phyloP scores from a whole-genome alignment of 2,329 filamentous ascomycete genomes.

The Bisporella sp. region DNA sequence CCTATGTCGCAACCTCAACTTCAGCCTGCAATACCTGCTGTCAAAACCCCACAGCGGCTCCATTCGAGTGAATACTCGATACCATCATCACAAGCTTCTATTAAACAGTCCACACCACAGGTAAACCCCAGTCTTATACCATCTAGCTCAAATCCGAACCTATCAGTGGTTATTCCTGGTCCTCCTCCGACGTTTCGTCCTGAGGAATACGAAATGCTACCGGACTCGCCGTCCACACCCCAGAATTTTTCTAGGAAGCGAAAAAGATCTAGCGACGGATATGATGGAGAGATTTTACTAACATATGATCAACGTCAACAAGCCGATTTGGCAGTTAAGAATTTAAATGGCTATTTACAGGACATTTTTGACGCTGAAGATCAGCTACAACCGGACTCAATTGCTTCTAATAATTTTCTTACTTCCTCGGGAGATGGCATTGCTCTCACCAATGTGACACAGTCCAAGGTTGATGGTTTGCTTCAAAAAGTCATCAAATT shows the following conservation, averaged over 20 bases:
- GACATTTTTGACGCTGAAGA: conserved; percentile 75
- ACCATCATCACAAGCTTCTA: too few species aligned
- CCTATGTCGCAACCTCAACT: conserved; percentile 25
- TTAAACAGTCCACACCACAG: background rate
- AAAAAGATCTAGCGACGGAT: conserved; percentile 40
- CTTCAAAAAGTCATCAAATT: conserved; percentile 67
- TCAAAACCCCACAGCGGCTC: background rate
- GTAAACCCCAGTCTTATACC: conserved; percentile 2
- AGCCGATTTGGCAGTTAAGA: conserved; percentile 65
- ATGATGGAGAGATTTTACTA: conserved; percentile 50
- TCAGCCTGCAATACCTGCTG: background rate
- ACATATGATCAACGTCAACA: conserved; percentile 76
- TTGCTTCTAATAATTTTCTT: conserved; percentile 37
- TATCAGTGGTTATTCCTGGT: conserved; percentile 22
- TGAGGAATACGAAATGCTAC: conserved; percentile 22
- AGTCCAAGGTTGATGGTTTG: conserved; percentile 65
- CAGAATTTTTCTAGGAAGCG: conserved; percentile 34
- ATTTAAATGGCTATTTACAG: conserved; percentile 62
- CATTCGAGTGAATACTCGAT: too few species aligned
- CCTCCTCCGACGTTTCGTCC: conserved; percentile 16
- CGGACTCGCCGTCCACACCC: conserved; percentile 21
- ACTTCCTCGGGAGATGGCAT: conserved; percentile 52
- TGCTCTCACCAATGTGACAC: conserved; percentile 58
- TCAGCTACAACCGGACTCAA: conserved; percentile 46
- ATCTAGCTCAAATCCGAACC: conserved; percentile 9